Percentiles rank a stretch among this genome's conserved stretches.
These are phyloP conservation scores for Phytopythium chamaehyphon DNA, from an alignment of 352 stramenopile genomes.

Conservation along the genomic window DNA sequence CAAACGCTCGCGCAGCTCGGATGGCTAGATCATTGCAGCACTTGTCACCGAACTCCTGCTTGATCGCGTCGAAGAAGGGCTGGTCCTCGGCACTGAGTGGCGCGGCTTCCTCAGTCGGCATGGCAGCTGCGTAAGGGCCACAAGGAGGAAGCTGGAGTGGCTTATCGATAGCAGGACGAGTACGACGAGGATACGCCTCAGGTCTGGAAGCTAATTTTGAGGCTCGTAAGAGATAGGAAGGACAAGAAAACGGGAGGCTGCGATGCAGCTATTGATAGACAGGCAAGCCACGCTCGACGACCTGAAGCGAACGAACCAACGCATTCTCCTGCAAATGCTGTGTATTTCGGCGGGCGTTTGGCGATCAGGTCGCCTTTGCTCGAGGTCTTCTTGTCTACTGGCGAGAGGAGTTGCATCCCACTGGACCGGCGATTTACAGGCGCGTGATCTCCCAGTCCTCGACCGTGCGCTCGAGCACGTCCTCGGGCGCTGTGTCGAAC, in stretches of 20 bases:
- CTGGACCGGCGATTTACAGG: slow-evolving; percentile 24
- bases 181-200: not conserved
- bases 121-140: slow-evolving; percentile 2
- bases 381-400: too few relatives aligned
- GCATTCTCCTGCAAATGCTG: not conserved
- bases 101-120: slow-evolving; percentile 43
- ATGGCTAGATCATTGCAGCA: slow-evolving; percentile 62
- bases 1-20: slow-evolving; percentile 58
- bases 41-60: slow-evolving; percentile 40
- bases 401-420: too few relatives aligned
- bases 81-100: slow-evolving; percentile 49
- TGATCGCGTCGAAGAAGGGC: slow-evolving; percentile 52
- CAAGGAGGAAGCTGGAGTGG: not conserved
- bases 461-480: slow-evolving; percentile 78
- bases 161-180: not conserved
- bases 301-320: too few relatives aligned
- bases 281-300: not conserved
- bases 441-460: slow-evolving; percentile 72
- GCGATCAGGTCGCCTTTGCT: too few relatives aligned
- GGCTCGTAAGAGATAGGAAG: too few relatives aligned
- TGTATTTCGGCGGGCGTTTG: too few relatives aligned
- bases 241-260: too few relatives aligned
- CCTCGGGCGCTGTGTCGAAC: slow-evolving; percentile 75
- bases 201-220: too few relatives aligned
- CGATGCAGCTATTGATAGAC: not conserved